Conservation (phyloP, 2,329 filamentous ascomycete genomes). For the Beauveria sp. region DNA sequence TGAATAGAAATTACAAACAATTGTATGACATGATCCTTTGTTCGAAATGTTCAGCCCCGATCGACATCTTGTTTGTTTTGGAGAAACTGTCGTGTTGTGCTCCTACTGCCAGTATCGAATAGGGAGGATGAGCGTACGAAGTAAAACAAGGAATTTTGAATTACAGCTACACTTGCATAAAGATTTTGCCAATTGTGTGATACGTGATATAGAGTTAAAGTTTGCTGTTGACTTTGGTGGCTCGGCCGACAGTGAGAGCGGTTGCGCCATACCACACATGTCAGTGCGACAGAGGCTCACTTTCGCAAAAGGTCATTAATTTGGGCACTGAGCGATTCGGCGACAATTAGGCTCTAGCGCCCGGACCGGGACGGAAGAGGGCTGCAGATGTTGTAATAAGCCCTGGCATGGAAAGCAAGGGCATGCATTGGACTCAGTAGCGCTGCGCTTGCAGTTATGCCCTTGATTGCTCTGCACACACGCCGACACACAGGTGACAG, state of each 20-base stretch:
- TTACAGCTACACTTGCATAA: not conserved
- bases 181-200: not conserved
- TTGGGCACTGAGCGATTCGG: not conserved
- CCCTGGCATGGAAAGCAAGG: not conserved
- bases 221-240: not conserved
- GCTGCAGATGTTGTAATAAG: not conserved
- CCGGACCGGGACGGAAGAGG: not conserved
- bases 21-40: not conserved
- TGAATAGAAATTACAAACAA: conserved; percentile 6
- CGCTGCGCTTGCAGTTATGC: conserved; percentile 8
- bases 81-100: not conserved
- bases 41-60: not conserved
- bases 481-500: not conserved
- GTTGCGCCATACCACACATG: conserved; percentile 1
- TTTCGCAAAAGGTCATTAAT: not conserved
- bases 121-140: not conserved
- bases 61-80: too few relatives aligned
- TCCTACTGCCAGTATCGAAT: not conserved
- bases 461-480: conserved; percentile 1
- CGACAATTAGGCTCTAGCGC: not conserved
- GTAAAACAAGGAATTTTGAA: not conserved
- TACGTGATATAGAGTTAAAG: not conserved
- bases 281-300: too few relatives aligned
- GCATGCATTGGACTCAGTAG: not conserved
- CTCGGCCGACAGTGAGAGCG: not conserved